Percentiles rank a stretch among this genome's conserved stretches.
Conservation (phyloP, 164 flowering plant genomes). For the Kingdonia uniflora region DNA sequence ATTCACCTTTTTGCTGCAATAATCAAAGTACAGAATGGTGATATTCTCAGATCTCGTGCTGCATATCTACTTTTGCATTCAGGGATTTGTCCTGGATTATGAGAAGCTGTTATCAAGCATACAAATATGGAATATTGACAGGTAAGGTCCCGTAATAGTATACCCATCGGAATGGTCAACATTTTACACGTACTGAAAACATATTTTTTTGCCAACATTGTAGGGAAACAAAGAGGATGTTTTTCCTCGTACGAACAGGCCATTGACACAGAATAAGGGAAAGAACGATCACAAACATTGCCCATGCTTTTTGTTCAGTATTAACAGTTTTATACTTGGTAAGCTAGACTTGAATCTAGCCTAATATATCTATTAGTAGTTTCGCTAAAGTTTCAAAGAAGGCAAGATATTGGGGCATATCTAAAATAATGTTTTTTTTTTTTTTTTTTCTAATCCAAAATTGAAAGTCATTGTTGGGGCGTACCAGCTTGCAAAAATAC, state of each 20-base stretch:
- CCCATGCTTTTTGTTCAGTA: slow-evolving; percentile 86
- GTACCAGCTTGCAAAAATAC: no score
- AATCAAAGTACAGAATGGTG: slow-evolving; percentile 72
- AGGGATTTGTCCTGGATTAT: slow-evolving; percentile 84
- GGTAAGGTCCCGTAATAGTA: slow-evolving; percentile 29
- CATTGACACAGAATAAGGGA: slow-evolving; percentile 86
- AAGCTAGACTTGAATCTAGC: slow-evolving; percentile 12
- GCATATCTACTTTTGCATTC: slow-evolving; percentile 81
- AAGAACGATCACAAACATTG: slow-evolving; percentile 77
- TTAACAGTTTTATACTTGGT: slow-evolving; percentile 80
- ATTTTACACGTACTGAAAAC: neutral
- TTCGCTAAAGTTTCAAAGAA: no score
- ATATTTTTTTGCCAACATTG: slow-evolving; percentile 8
- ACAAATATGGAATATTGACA: slow-evolving; percentile 92
- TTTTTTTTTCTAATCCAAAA: no score
- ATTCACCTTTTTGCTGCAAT: slow-evolving; percentile 92
- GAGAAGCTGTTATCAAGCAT: slow-evolving; percentile 90
- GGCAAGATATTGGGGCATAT: no score
- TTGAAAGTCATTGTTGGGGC: no score
- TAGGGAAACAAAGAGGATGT: slow-evolving; percentile 86
- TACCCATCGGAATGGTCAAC: neutral
- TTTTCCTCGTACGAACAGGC: slow-evolving; percentile 77
- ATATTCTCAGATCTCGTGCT: slow-evolving; percentile 80
- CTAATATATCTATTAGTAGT: no score
- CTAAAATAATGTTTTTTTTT: no score